A percentile compares a stretch with the other conserved stretches of the same genome.
phyloP scores from a whole-genome alignment of 108 stramenopile species.

The Pseudonitzschia multiseries region DNA sequence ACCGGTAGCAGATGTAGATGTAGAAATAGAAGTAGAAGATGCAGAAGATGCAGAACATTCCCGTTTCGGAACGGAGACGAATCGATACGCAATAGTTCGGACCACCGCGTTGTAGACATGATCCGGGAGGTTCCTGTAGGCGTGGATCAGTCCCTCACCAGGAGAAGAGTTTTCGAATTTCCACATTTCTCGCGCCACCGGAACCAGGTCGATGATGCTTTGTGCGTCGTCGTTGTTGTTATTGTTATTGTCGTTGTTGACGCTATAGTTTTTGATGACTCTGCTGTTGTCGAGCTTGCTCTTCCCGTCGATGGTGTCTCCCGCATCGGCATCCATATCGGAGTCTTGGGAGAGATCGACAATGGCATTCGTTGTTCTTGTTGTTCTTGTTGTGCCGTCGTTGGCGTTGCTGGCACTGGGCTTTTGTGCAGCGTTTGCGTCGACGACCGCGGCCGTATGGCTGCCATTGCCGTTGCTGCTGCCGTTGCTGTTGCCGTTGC shows the following conservation, averaged over 20 bases:
- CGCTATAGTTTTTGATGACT: too few species aligned
- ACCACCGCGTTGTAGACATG: not conserved
- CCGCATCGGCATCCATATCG: not conserved
- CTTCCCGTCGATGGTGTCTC: not conserved
- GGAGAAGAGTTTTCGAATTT: not conserved
- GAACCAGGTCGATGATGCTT: not conserved
- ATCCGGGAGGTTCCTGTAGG: not conserved
- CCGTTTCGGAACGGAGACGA: not conserved
- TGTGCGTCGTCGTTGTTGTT: not conserved
- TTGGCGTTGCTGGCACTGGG: not conserved
- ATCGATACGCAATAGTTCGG: not conserved
- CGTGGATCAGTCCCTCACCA: not conserved
- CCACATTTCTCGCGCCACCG: not conserved
- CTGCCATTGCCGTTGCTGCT: not conserved
- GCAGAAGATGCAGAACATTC: too few species aligned
- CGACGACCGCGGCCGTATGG: not conserved
- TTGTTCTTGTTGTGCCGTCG: too few species aligned
- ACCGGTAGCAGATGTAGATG: too few species aligned
- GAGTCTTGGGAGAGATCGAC: not conserved
- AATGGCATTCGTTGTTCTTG: not conserved
- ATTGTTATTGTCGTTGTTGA: too few species aligned
- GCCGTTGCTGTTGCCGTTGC: not conserved
- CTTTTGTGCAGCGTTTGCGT: not conserved
- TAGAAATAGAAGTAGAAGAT: too few species aligned
- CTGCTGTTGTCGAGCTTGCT: too few species aligned